Evolutionary conservation across 2,329 filamentous ascomycete species (phyloP).

Genomic region (Cercospora nicotianae): DNA sequence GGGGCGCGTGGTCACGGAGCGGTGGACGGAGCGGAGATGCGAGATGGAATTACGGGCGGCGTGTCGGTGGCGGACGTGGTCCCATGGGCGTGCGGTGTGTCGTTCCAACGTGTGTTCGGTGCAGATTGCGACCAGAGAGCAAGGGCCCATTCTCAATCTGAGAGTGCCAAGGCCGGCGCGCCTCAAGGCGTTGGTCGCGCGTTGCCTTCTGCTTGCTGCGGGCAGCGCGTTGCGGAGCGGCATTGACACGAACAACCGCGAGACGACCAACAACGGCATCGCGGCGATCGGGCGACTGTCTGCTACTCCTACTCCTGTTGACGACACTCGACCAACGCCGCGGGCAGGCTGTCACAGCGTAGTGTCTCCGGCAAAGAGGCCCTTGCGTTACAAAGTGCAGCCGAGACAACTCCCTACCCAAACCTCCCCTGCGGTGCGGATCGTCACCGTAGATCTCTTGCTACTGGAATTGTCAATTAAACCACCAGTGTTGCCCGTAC

Average conservation of each 20-base stretch:
- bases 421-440: constrained; percentile 3
- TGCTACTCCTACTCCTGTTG: not conserved
- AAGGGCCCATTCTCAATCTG: not conserved
- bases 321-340: not conserved
- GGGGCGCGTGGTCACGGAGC: not conserved
- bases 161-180: not conserved
- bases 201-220: not conserved
- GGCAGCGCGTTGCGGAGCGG: not conserved
- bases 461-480: constrained; percentile 16
- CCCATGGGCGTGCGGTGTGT: not conserved
- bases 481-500: not conserved
- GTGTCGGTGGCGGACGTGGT: not conserved
- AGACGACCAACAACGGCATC: not conserved
- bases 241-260: not conserved
- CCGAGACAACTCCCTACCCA: constrained; percentile 8
- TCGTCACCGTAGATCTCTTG: constrained; percentile 13
- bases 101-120: not conserved
- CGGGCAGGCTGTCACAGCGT: not conserved
- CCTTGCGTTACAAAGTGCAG: constrained; percentile 7
- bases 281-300: not conserved
- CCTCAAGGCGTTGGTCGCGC: not conserved
- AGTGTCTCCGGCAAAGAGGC: constrained; percentile 3
- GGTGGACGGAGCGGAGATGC: not conserved
- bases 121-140: constrained; percentile 6
- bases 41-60: not conserved